phyloP scores from a whole-genome alignment of 2,329 filamentous ascomycete species.

The Ceratocystis destructans region DNA sequence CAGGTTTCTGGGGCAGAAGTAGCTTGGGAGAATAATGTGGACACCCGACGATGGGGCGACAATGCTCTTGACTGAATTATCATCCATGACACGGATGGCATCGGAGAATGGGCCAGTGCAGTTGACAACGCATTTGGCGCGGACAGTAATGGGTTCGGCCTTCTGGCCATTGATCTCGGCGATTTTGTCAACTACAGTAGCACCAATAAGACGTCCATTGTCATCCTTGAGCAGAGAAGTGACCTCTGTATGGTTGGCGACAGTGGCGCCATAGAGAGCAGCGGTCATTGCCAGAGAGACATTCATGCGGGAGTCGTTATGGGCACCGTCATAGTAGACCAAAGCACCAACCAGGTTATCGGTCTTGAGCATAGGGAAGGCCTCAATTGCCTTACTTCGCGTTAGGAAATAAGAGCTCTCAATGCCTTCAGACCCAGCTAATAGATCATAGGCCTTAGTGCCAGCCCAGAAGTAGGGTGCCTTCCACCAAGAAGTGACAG shows the following conservation, averaged over 20 bases:
- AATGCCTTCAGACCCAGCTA: slow-evolving; percentile 75
- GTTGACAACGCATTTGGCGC: slow-evolving; percentile 72
- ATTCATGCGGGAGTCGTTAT: slow-evolving; percentile 90
- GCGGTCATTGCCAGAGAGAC: slow-evolving; percentile 78
- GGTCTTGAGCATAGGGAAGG: slow-evolving; percentile 78
- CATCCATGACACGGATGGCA: slow-evolving; percentile 73
- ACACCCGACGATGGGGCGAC: slow-evolving; percentile 76
- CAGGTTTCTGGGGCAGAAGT: slow-evolving; percentile 76
- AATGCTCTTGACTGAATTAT: slow-evolving; percentile 56
- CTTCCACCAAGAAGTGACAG: slow-evolving; percentile 63
- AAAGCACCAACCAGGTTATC: slow-evolving; percentile 65
- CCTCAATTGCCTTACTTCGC: slow-evolving; percentile 71
- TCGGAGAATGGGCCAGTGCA: slow-evolving; percentile 82
- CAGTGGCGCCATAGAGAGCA: slow-evolving; percentile 70
- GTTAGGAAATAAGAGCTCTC: slow-evolving; percentile 82
- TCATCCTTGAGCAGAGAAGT: slow-evolving; percentile 62
- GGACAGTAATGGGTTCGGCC: slow-evolving; percentile 52
- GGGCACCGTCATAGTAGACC: slow-evolving; percentile 83
- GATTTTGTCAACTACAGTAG: slow-evolving; percentile 57
- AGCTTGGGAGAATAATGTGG: slow-evolving; percentile 74
- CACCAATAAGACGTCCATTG: slow-evolving; percentile 59
- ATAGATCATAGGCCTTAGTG: slow-evolving; percentile 70
- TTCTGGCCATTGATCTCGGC: slow-evolving; percentile 46
- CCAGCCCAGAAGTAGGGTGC: slow-evolving; percentile 64
- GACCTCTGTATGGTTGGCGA: slow-evolving; percentile 74